Evolutionary conservation across 805 yeast species (phyloP).

Genomic region (Zygoascus tannicola): DNA sequence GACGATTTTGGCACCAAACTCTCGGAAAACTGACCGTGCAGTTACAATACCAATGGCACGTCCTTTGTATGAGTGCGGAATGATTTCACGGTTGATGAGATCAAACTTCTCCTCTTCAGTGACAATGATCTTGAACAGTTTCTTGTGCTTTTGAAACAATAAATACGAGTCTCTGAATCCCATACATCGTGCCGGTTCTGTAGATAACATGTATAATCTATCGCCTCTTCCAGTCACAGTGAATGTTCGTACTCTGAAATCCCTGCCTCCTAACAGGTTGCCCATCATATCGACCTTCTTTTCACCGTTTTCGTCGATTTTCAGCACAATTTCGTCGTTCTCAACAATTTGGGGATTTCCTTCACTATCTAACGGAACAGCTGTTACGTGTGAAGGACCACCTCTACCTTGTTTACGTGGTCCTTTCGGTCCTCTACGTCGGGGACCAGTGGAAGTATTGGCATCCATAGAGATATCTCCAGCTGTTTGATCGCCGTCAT

Average conservation of each 20-base stretch:
- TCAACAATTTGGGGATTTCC: constrained; percentile 57
- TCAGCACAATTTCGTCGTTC: constrained; percentile 70
- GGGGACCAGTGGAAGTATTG: constrained; percentile 11
- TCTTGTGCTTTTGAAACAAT: constrained; percentile 76
- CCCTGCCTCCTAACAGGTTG: constrained; percentile 58
- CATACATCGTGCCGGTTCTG: constrained; percentile 92
- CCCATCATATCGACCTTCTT: constrained; percentile 63
- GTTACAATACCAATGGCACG: constrained; percentile 83
- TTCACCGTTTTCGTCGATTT: constrained; percentile 72
- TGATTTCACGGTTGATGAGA: constrained; percentile 65
- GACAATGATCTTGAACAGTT: constrained; percentile 63
- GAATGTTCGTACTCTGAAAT: constrained; percentile 47
- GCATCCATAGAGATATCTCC: constrained; percentile 6
- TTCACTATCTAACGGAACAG: constrained; percentile 48
- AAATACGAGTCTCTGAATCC: constrained; percentile 90
- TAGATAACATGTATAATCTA: constrained; percentile 76
- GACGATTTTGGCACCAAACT: constrained; percentile 81
- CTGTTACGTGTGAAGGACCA: constrained; percentile 18
- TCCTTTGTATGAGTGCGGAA: constrained; percentile 87
- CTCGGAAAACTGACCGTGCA: constrained; percentile 80
- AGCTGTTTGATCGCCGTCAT: constrained; percentile 14
- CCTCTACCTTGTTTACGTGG: constrained; percentile 13
- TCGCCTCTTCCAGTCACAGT: constrained; percentile 49
- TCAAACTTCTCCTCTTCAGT: constrained; percentile 73
- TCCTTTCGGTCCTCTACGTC: constrained; percentile 3